Evolutionary conservation across 139 green algal species (phyloP), one percentile per base, ranked within the genome.

Genomic region (Chlorella sp.): DNA sequence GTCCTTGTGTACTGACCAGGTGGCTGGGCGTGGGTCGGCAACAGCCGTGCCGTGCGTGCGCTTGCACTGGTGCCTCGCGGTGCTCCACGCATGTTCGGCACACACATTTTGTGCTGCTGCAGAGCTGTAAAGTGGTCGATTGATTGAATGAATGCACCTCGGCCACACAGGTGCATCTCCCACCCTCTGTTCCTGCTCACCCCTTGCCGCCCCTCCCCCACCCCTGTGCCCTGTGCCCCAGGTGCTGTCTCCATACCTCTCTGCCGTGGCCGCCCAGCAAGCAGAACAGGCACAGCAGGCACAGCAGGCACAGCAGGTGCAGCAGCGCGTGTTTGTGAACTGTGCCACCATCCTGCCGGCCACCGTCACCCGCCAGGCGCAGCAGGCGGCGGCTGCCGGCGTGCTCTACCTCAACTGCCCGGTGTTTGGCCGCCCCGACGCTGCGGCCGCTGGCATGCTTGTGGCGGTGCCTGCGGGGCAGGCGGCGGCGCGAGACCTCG

Each of bases 321-420:
- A 34, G 69, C 37, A 24, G 57, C 69, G 75, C 14, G 1, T 88
- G 4, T 90, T 64, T 68, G 81, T 92, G 24, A 89, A 92, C 40
- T 88, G 76, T 15, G 89, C 86, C 73, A 92, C 89, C 32, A 19
- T 92, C 2, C 75, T 92, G 82, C 89, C 89, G 28, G 21, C 57
- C 19, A 92, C 89, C 0, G 68, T 82, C 26, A 53, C 40, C 14
- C 24, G 68, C 14, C 89, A 83, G 36, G 85, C 89, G 26, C 39
- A 37, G 0, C 21, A 69, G 3, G 85, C 85, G 24, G 39, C 78
- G 0, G 39, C 19, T 11, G 42, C 30, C 0, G 84, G 61, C n/a
- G 39, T 90, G 9, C 40, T 24, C 18, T 88, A 68, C 34, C n/a
- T 81, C 16, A 81, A 81, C 75, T 53, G 34, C 34, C 75, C 75